phyloP scores from a whole-genome alignment of 2,329 filamentous ascomycete species.

The Ascochyta pisi region DNA sequence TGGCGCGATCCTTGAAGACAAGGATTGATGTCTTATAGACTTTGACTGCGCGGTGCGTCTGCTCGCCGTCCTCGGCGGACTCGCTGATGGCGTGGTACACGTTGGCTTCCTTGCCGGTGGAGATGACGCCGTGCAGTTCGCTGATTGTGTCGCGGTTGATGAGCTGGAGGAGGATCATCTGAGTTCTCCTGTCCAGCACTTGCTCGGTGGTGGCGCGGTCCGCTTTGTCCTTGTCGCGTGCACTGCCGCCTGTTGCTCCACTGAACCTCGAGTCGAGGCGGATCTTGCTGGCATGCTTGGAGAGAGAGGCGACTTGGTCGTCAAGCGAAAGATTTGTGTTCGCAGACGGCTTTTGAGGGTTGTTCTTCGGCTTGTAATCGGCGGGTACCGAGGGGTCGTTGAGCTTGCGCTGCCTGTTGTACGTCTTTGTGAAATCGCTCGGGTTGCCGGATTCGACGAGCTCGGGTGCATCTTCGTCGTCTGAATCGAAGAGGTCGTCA shows the following conservation, averaged over 20 bases:
- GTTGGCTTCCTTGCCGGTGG: constrained; percentile 97
- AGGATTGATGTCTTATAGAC: constrained; percentile 99
- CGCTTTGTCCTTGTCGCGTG: constrained; percentile 77
- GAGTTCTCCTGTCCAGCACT: constrained; percentile 89
- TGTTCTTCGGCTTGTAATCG: constrained; percentile 71
- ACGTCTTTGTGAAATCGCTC: constrained; percentile 80
- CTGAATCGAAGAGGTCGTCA: constrained; percentile 68
- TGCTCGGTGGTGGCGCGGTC: constrained; percentile 95
- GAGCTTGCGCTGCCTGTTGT: constrained; percentile 81
- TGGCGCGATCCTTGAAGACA: constrained; percentile 96
- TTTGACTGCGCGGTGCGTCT: constrained; percentile 87
- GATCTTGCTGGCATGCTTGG: constrained; percentile 85
- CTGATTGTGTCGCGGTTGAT: constrained; percentile 90
- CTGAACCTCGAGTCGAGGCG: constrained; percentile 70
- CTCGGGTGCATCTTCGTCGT: constrained; percentile 62
- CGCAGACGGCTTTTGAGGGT: constrained; percentile 71
- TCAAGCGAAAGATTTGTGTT: constrained; percentile 83
- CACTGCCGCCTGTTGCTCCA: constrained; percentile 55
- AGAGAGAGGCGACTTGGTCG: constrained; percentile 85
- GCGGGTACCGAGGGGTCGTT: constrained; percentile 60
- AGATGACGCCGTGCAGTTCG: constrained; percentile 93
- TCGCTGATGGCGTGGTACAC: constrained; percentile 87
- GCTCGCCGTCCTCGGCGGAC: constrained; percentile 55
- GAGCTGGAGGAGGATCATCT: constrained; percentile 95
- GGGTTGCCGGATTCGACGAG: constrained; percentile 64